Percentiles rank a stretch among this genome's conserved stretches.
Evolutionary conservation across 2,329 filamentous ascomycete genomes (phyloP).

Genomic region (Colletotrichum sp.): DNA sequence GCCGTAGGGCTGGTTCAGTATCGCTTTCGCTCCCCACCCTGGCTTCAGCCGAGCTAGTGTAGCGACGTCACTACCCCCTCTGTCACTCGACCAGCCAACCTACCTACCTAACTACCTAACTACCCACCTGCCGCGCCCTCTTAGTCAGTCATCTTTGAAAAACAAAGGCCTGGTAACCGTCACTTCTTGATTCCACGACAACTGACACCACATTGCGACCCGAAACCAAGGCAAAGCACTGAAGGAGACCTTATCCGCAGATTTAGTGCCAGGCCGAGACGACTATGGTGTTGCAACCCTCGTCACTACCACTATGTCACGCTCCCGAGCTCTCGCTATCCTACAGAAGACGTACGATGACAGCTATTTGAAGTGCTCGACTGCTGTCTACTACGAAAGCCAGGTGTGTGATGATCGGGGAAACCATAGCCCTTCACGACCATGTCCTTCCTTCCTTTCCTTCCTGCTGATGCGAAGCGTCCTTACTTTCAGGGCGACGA

Average conservation of each 20-base stretch:
- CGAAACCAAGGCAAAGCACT: neutral
- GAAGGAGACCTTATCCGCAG: neutral
- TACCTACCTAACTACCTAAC: neutral
- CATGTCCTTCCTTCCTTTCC: slow-evolving; percentile 7
- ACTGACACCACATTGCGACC: neutral
- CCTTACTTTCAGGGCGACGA: slow-evolving; percentile 75
- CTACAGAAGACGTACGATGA: slow-evolving; percentile 99
- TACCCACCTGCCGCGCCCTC: neutral
- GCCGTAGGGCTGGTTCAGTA: neutral
- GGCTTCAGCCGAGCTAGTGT: neutral
- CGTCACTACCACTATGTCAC: slow-evolving; percentile 49
- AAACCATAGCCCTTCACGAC: neutral
- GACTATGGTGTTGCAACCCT: slow-evolving; percentile 13
- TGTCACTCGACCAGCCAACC: neutral
- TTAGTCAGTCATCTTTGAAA: neutral
- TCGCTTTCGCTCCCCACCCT: neutral
- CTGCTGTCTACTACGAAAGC: slow-evolving; percentile 93
- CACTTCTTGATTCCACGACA: neutral
- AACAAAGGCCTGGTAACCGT: neutral
- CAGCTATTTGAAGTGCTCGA: slow-evolving; percentile 92
- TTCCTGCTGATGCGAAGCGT: neutral
- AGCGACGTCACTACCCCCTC: slow-evolving; percentile 12
- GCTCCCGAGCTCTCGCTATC: slow-evolving; percentile 64
- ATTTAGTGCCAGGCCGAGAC: neutral
- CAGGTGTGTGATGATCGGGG: slow-evolving; percentile 64